phyloP scores from a whole-genome alignment of 176 grass and related monocot genomes.

The Triticum dicoccoides region DNA sequence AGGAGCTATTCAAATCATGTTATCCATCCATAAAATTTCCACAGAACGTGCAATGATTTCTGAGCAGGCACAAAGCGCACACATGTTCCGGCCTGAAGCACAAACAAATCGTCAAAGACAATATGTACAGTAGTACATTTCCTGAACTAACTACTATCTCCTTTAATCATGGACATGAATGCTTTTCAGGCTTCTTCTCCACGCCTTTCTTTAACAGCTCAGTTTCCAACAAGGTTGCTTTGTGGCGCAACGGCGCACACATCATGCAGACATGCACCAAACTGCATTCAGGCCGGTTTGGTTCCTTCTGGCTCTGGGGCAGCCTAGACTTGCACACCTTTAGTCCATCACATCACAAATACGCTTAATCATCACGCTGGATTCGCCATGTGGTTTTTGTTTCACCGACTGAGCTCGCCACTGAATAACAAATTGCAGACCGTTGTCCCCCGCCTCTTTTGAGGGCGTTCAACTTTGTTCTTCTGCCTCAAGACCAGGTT shows the following conservation, averaged over 20 bases:
- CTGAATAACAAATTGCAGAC: slow-evolving; percentile 30
- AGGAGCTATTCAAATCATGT: not conserved
- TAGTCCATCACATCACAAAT: not conserved
- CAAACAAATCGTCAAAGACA: not conserved
- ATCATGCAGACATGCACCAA: not conserved
- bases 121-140: not conserved
- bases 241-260: not conserved
- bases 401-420: not conserved
- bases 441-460: slow-evolving; percentile 27
- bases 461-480: slow-evolving; percentile 30
- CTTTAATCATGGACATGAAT: not conserved
- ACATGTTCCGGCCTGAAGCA: not conserved
- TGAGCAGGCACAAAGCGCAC: not conserved
- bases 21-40: not conserved
- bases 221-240: too few relatives aligned
- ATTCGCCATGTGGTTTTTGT: not conserved
- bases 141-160: not conserved
- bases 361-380: too few relatives aligned
- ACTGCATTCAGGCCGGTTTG: not conserved
- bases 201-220: too few relatives aligned
- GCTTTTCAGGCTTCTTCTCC: too few relatives aligned
- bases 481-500: slow-evolving; percentile 18
- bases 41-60: not conserved
- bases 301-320: not conserved
- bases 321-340: not conserved